Evolutionary conservation across 78 protist species (phyloP).

Genomic region (Mastigamoeba balamuthi): DNA sequence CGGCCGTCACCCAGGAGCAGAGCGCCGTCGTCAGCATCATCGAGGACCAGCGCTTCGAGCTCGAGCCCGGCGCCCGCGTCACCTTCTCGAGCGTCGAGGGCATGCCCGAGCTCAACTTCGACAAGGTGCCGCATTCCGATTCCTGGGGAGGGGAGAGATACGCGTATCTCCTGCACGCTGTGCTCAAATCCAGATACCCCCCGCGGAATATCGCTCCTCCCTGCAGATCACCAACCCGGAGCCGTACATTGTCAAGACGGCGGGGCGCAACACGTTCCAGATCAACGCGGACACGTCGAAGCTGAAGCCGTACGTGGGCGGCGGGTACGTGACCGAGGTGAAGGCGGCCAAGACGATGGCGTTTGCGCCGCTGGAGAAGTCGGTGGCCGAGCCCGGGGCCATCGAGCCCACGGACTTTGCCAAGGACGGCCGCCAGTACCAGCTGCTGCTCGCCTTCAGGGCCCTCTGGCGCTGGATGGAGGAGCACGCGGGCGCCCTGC

Average conservation of each 20-base stretch:
- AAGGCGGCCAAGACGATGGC: slow-evolving; percentile 53
- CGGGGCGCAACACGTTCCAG: slow-evolving; percentile 7
- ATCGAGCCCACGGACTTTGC: slow-evolving; percentile 58
- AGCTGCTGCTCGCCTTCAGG: slow-evolving; percentile 41
- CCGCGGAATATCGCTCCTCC: too few species aligned
- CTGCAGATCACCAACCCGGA: background rate
- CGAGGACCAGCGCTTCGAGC: slow-evolving; percentile 70
- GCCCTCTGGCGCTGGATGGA: slow-evolving; percentile 7
- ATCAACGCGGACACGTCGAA: slow-evolving; percentile 45
- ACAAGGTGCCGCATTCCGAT: too few species aligned
- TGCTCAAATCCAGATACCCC: too few species aligned
- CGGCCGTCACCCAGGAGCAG: slow-evolving; percentile 52
- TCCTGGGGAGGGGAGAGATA: too few species aligned
- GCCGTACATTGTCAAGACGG: background rate
- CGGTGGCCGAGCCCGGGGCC: slow-evolving; percentile 45
- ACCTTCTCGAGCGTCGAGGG: slow-evolving; percentile 78
- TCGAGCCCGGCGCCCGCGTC: slow-evolving; percentile 77
- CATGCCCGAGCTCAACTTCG: slow-evolving; percentile 76
- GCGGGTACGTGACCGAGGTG: slow-evolving; percentile 84
- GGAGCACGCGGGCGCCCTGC: slow-evolving; percentile 8
- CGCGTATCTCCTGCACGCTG: too few species aligned
- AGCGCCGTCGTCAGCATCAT: slow-evolving; percentile 61
- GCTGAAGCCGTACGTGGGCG: slow-evolving; percentile 23
- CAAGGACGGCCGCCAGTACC: slow-evolving; percentile 47
- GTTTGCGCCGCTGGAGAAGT: slow-evolving; percentile 39